These are phyloP conservation scores for Podospora pseudopauciseta DNA, from an alignment of 495 filamentous ascomycete species.

Conservation along the genomic window DNA sequence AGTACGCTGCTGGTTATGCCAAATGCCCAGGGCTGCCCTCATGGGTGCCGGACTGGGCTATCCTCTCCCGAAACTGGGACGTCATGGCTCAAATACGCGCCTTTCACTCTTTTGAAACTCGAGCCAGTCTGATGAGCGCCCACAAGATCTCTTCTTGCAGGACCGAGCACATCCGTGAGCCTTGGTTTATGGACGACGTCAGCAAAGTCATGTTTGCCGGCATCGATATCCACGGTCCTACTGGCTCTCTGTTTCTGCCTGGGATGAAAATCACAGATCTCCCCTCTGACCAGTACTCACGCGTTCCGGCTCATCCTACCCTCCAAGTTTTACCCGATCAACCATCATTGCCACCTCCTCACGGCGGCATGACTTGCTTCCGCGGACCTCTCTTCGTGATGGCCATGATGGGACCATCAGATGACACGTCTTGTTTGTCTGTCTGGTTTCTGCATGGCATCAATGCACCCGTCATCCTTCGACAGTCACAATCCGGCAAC, in stretches of 20 bases:
- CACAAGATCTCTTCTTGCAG: not conserved
- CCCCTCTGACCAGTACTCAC: not conserved
- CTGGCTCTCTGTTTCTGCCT: constrained; percentile 14
- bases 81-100: constrained; percentile 14
- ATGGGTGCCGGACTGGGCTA: constrained; percentile 25
- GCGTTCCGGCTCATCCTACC: not conserved
- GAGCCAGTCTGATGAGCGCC: not conserved
- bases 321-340: not conserved
- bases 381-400: constrained; percentile 11
- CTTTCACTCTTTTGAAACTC: constrained; percentile 5
- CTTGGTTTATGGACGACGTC: constrained; percentile 1
- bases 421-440: not conserved
- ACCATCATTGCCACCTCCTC: not conserved
- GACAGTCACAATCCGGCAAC: not conserved
- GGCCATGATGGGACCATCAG: not conserved
- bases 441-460: constrained; percentile 20
- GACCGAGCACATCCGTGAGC: constrained; percentile 2
- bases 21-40: constrained; percentile 22
- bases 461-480: constrained; percentile 15
- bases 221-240: constrained; percentile 13
- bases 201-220: not conserved
- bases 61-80: constrained; percentile 18
- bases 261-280: constrained; percentile 18
- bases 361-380: not conserved
- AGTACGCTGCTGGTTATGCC: constrained; percentile 18